Conservation (phyloP, 208 protist species). For the Crithidia mellificae region DNA sequence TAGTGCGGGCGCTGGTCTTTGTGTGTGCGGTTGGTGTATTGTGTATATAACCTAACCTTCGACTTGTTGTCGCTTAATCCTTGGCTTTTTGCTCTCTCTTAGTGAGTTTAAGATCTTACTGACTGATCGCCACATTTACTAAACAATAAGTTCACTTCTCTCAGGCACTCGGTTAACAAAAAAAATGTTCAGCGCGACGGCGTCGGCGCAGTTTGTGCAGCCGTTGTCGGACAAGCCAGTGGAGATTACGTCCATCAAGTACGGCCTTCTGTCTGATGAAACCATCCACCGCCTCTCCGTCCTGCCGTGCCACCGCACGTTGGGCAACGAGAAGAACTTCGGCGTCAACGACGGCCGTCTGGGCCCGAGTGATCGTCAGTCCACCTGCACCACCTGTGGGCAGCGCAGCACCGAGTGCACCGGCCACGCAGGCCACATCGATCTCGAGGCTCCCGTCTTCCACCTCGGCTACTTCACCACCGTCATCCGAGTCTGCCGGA, state of each 20-base stretch:
- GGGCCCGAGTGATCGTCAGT: constrained; percentile 87
- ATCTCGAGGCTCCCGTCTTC: constrained; percentile 98
- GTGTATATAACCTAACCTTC: no score
- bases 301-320: constrained; percentile 76
- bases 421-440: constrained; percentile 98
- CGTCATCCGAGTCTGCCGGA: constrained; percentile 94
- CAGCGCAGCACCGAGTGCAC: constrained; percentile 92
- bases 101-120: no score
- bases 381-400: constrained; percentile 94
- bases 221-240: constrained; percentile 58
- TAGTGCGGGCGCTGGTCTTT: background rate
- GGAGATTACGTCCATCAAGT: constrained; percentile 81
- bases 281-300: constrained; percentile 87
- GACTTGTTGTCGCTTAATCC: no score
- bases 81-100: background rate
- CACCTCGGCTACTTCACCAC: constrained; percentile 97
- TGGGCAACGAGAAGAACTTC: constrained; percentile 57
- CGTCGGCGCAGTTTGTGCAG: constrained; percentile 44
- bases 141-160: no score
- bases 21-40: background rate
- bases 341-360: constrained; percentile 92
- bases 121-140: no score
- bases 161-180: no score
- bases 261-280: constrained; percentile 86
- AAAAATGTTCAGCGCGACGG: background rate